Evolutionary conservation across 2,329 filamentous ascomycete species (phyloP), one percentile per base, ranked within the genome.

Genomic region (Apiospora kogelbergensis): DNA sequence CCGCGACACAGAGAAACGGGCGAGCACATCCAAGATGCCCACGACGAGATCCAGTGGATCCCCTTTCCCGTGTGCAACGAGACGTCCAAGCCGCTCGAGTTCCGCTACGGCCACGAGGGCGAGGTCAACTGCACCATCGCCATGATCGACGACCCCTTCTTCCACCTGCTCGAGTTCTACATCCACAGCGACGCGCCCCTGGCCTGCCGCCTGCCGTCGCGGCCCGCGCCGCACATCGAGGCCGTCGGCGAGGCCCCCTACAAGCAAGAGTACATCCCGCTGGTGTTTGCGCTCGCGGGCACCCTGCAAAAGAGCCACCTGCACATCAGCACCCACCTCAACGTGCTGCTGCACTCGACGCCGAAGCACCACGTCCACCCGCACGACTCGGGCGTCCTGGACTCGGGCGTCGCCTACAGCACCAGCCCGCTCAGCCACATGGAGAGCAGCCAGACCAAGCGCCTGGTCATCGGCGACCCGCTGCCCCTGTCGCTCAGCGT

Each of bases 121-220:
- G 94, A 97, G 78, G 82, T 93, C 74, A 95, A 95, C 83, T 96
- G 93, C 84, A 96, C 93, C 68, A 90, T 96, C 75, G 84, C 91
- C 77, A 87, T 93, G 81, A 86, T 95, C 75, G 86, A 88, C 75
- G 93, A 95, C 78, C 88, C 91, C 48, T 91, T 95, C 85, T 96
- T 94, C 85, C 93, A 96, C 81, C 88, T 95, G 66, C 91, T 95
- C 83, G 93, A 98, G 83, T 98, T 98, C 86, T 98, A 98, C 86
- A 91, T 98, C 80, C 96, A 98, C 86, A 94, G 92, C 83, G 96
- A 99, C 81, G 95, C 94, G 22, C 96, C 96, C 11, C 86, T 98
- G 65, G 90, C 94, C 68, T 99, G 96, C 81, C 95, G 96, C 67
- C 89, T 98, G 17, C 94, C 95, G 37, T 89, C 93, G 0, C 90